Evolutionary conservation across 2,329 filamentous ascomycete genomes (phyloP).

Genomic region (Trichoderma brevicompactum): DNA sequence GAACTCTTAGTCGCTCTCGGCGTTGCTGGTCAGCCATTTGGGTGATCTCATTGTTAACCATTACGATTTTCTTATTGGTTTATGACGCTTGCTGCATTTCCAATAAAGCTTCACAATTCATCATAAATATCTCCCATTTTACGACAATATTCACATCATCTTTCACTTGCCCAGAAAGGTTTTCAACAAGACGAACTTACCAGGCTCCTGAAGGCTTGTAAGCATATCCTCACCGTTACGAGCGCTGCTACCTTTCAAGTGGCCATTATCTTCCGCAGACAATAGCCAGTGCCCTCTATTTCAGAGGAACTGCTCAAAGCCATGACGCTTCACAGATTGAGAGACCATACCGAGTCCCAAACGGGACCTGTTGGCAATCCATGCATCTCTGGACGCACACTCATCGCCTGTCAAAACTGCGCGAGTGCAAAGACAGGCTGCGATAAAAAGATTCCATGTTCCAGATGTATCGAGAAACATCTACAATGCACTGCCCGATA

Average conservation of each 20-base stretch:
- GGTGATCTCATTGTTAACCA: not conserved
- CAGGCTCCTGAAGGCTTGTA: not conserved
- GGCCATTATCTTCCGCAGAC: not conserved
- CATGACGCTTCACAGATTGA: constrained; percentile 4
- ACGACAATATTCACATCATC: no score
- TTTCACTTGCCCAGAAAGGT: not conserved
- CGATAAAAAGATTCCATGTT: constrained; percentile 46
- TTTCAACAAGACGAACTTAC: not conserved
- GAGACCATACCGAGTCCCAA: not conserved
- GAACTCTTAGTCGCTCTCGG: not conserved
- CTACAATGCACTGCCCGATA: constrained; percentile 50
- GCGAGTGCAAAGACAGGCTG: constrained; percentile 47
- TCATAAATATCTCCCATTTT: not conserved
- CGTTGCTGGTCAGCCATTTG: not conserved
- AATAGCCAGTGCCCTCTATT: not conserved
- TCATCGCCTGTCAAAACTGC: constrained; percentile 48
- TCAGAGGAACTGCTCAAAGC: not conserved
- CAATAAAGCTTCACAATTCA: not conserved
- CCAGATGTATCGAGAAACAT: constrained; percentile 45
- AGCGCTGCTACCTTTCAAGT: not conserved
- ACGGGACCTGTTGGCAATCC: not conserved
- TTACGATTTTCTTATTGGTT: not conserved
- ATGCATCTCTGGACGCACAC: constrained; percentile 41
- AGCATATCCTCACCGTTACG: not conserved
- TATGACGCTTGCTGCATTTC: no score